phyloP scores from a whole-genome alignment of 2,329 filamentous ascomycete genomes.

The Ceratocystiopsis brevicomis region DNA sequence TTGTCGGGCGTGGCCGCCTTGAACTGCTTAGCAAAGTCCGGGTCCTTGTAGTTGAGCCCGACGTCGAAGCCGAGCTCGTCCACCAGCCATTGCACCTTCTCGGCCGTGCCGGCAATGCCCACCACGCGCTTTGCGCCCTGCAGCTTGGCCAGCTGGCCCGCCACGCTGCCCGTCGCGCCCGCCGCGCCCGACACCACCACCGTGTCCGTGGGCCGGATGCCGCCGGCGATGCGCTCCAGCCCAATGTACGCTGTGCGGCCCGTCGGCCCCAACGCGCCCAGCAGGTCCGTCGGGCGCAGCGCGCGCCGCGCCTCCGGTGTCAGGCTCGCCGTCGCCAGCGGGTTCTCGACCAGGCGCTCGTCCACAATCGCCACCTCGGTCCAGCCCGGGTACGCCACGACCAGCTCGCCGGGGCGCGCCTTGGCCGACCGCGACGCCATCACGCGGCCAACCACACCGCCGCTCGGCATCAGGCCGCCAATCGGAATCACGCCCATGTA shows the following conservation, averaged over 20 bases:
- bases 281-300: conserved; percentile 25
- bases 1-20: conserved; percentile 32
- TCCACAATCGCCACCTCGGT: conserved; percentile 33
- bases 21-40: conserved; percentile 40
- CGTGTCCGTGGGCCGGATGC: conserved; percentile 36
- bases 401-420: conserved; percentile 31
- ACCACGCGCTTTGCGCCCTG: conserved; percentile 32
- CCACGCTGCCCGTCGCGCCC: conserved; percentile 47
- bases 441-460: conserved; percentile 31
- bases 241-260: conserved; percentile 50
- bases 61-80: conserved; percentile 47
- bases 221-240: conserved; percentile 35
- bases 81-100: conserved; percentile 43
- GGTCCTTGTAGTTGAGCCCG: conserved; percentile 50
- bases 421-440: conserved; percentile 26
- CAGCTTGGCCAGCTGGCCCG: conserved; percentile 47
- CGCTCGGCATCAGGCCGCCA: conserved; percentile 37
- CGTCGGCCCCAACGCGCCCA: conserved; percentile 36
- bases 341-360: conserved; percentile 16
- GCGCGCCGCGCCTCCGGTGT: not conserved
- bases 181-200: conserved; percentile 49
- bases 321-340: conserved; percentile 6
- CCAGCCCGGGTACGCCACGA: conserved; percentile 34
- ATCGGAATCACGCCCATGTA: conserved; percentile 43
- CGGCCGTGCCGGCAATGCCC: conserved; percentile 34